Evolutionary conservation across 306 rosid species (phyloP).

Genomic region (Casuarina cunninghamiana): DNA sequence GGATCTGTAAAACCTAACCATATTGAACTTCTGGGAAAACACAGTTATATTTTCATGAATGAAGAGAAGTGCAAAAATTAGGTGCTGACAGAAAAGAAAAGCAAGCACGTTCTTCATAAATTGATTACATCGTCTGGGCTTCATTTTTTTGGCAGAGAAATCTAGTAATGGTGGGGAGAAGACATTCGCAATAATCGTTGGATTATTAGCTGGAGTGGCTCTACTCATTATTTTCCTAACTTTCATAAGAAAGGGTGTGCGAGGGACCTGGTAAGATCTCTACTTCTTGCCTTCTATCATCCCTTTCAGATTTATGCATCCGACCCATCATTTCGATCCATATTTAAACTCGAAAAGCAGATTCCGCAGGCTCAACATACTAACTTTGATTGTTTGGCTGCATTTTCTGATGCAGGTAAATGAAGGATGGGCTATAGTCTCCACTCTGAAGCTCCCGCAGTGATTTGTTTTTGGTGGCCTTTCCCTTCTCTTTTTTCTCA

Average conservation of each 20-base stretch:
- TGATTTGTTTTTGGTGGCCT: slow-evolving; percentile 40
- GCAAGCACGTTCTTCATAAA: not conserved
- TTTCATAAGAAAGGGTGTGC: slow-evolving; percentile 61
- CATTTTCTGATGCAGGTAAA: slow-evolving; percentile 66
- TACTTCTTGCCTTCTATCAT: not conserved
- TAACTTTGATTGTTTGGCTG: slow-evolving; percentile 13
- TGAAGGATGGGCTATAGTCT: slow-evolving; percentile 36
- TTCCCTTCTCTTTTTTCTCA: slow-evolving; percentile 21
- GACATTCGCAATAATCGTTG: slow-evolving; percentile 89
- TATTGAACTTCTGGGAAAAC: not conserved
- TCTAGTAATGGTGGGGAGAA: slow-evolving; percentile 59
- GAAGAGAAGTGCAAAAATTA: not conserved
- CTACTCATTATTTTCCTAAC: slow-evolving; percentile 70
- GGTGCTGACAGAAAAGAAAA: not conserved
- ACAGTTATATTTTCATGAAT: not conserved
- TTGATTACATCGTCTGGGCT: not conserved
- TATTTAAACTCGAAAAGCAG: not conserved
- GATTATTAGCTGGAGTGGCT: slow-evolving; percentile 85
- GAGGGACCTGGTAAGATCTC: slow-evolving; percentile 49
- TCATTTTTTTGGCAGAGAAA: slow-evolving; percentile 45
- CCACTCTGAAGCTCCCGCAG: slow-evolving; percentile 25
- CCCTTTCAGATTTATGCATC: not conserved
- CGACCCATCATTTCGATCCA: not conserved
- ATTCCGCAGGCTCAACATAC: not conserved
- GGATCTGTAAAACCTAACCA: not conserved